These are phyloP conservation scores for Amanita exitialis DNA, from an alignment of 768 basidiomycete genomes.

Conservation along the genomic window DNA sequence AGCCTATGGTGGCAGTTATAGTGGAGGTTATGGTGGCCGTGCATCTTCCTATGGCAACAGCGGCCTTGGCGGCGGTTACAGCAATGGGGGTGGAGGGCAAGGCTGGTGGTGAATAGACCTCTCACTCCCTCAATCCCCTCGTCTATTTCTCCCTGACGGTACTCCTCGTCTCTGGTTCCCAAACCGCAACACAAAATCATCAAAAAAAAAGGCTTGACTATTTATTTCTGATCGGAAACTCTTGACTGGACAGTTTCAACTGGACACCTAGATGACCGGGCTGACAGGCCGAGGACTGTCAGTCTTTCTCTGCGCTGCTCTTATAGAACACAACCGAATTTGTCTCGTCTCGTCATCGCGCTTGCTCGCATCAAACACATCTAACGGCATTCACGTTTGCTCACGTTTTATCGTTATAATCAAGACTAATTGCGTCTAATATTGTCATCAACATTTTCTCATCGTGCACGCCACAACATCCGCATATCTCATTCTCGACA, in stretches of 20 bases:
- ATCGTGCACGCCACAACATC: neutral
- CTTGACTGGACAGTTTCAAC: constrained; percentile 5
- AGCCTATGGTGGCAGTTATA: constrained; percentile 12
- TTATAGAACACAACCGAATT: constrained; percentile 24
- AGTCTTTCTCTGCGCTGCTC: constrained; percentile 43
- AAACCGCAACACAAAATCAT: constrained; percentile 21
- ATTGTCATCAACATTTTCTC: neutral
- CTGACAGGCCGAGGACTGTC: neutral
- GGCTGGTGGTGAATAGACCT: constrained; percentile 34
- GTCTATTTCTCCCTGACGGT: constrained; percentile 9
- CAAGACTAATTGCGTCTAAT: constrained; percentile 12
- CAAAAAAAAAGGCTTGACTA: constrained; percentile 13
- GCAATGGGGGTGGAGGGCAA: constrained; percentile 19
- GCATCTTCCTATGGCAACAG: constrained; percentile 12
- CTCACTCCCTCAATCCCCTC: too few species aligned
- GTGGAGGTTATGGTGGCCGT: constrained; percentile 14
- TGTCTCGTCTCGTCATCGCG: constrained; percentile 6
- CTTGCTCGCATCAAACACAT: constrained; percentile 15
- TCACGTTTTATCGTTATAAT: constrained; percentile 11
- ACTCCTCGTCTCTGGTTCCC: constrained; percentile 7
- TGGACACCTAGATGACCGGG: constrained; percentile 4
- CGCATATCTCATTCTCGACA: neutral
- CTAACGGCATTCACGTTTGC: constrained; percentile 28
- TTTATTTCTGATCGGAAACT: neutral
- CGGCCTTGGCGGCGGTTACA: constrained; percentile 14